Base-by-base conservation (phyloP, 2,329 filamentous ascomycete species). In the Taxawa tesnikishii region DNA sequence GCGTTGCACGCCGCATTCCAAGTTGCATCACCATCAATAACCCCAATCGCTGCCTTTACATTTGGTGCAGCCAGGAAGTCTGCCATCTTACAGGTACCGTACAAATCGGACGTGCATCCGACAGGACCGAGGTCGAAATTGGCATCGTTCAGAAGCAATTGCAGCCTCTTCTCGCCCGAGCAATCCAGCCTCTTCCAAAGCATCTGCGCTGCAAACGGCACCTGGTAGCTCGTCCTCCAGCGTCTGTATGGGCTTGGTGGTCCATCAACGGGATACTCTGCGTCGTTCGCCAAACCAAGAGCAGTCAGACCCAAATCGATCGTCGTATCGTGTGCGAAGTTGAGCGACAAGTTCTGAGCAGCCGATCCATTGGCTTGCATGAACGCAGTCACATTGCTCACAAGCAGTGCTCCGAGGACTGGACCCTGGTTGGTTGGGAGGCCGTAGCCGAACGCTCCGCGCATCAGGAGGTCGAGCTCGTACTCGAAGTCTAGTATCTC, bases 151-250 rank as follows among this genome's bases (percentile, higher is more conserved):
- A 38, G 18, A 12, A 29, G 28, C 11, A 38, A 26, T 15, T 33
- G 31, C 2, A 38, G 24, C 18, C 36, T 38, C 9, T 28, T 34
- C 15, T 38, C 36, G 9, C 36, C 32, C 5, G n/a, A 17, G 17
- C 36, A 38, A 9, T 18, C 28, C 9, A 38, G 28, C 10, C 36
- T 34, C 10, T 34, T 38, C 27, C 32, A 38, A 3, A 38, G 19
- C 36, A 38, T 38, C 12, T 38, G 36, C n/a, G 36, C 31, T 11
- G 28, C 36, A 18, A 38, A 38, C 4, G 36, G 36, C 10, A 38
- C 36, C 18, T 38, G 36, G 6, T 18, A 29, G 16, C 31, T 34
- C 4, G 36, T 38, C 21, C 36, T 34, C 36, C 36, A 38, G 2
- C 26, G 13, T 3, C 36, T 26, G 16, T 9, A 12, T 6, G 36